Conservation (phyloP, 495 filamentous ascomycete genomes). For the Annulohypoxylon maeteangense region DNA sequence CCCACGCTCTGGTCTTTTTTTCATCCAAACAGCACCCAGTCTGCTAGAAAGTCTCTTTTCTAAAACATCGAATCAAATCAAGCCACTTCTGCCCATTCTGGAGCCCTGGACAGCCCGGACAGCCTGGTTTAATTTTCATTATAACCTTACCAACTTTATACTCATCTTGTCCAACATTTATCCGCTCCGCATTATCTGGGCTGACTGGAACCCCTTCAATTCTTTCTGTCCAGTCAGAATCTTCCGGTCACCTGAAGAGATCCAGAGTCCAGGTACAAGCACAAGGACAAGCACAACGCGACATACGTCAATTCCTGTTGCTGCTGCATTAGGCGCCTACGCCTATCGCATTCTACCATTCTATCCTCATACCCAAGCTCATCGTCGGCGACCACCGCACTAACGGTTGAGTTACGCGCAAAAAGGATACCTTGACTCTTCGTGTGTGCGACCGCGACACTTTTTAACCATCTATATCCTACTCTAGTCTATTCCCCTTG, state of each 20-base stretch:
- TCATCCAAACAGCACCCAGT: slow-evolving; percentile 44
- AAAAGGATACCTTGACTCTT: neutral
- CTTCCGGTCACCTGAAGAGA: slow-evolving; percentile 33
- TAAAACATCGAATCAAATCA: slow-evolving; percentile 49
- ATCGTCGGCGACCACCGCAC: slow-evolving; percentile 20
- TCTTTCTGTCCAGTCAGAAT: slow-evolving; percentile 36
- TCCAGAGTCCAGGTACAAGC: slow-evolving; percentile 34
- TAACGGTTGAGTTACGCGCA: slow-evolving; percentile 20
- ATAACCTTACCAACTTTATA: slow-evolving; percentile 26
- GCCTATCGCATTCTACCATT: slow-evolving; percentile 7
- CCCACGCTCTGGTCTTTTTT: slow-evolving; percentile 46
- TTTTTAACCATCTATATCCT: neutral
- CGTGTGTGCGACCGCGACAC: neutral
- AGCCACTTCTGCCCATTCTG: slow-evolving; percentile 23
- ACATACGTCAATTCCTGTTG: slow-evolving; percentile 19
- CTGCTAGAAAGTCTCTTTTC: slow-evolving; percentile 44
- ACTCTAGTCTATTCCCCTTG: slow-evolving; percentile 10
- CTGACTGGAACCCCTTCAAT: slow-evolving; percentile 22
- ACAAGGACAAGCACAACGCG: slow-evolving; percentile 40
- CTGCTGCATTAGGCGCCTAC: slow-evolving; percentile 24
- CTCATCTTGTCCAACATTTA: slow-evolving; percentile 37
- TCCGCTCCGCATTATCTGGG: slow-evolving; percentile 44
- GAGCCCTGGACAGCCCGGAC: slow-evolving; percentile 4
- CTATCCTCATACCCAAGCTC: neutral
- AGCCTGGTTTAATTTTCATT: neutral